phyloP scores from a whole-genome alignment of 306 rosid genomes.

The Vigna hirtella region DNA sequence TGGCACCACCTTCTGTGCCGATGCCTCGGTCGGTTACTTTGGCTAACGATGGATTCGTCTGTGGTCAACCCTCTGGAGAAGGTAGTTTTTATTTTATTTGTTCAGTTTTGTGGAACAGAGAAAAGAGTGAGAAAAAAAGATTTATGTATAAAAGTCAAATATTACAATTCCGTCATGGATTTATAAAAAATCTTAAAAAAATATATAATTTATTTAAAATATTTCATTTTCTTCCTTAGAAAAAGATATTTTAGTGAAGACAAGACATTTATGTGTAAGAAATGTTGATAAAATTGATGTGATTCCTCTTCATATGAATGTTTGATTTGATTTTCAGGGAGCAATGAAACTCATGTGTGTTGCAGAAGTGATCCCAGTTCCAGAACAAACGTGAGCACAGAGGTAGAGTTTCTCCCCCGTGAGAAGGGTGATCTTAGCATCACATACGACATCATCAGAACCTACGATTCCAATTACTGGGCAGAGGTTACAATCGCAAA shows the following conservation, averaged over 20 bases:
- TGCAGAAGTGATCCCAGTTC: slow-evolving; percentile 60
- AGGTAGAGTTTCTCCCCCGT: slow-evolving; percentile 61
- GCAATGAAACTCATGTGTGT: slow-evolving; percentile 67
- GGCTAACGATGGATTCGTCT: slow-evolving; percentile 73
- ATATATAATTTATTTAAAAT: too few relatives aligned
- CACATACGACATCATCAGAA: slow-evolving; percentile 75
- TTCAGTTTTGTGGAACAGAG: too few relatives aligned
- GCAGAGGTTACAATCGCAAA: slow-evolving; percentile 79
- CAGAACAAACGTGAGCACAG: slow-evolving; percentile 60
- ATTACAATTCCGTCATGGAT: too few relatives aligned
- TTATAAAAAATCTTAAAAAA: too few relatives aligned
- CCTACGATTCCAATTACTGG: slow-evolving; percentile 69
- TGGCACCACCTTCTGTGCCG: slow-evolving; percentile 68
- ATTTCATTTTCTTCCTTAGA: too few relatives aligned
- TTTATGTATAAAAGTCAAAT: too few relatives aligned
- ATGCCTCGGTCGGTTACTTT: slow-evolving; percentile 68
- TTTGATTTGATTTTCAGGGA: slow-evolving; percentile 56
- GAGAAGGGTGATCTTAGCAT: slow-evolving; percentile 83
- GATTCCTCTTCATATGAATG: too few relatives aligned
- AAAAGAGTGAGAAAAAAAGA: too few relatives aligned
- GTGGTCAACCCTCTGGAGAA: slow-evolving; percentile 50
- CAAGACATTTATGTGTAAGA: too few relatives aligned
- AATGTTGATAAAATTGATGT: too few relatives aligned
- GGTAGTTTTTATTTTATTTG: slow-evolving; percentile 46
- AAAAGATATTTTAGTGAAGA: too few relatives aligned